Evolutionary conservation across 83 land plant species (phyloP).

Genomic region (Picea abies): DNA sequence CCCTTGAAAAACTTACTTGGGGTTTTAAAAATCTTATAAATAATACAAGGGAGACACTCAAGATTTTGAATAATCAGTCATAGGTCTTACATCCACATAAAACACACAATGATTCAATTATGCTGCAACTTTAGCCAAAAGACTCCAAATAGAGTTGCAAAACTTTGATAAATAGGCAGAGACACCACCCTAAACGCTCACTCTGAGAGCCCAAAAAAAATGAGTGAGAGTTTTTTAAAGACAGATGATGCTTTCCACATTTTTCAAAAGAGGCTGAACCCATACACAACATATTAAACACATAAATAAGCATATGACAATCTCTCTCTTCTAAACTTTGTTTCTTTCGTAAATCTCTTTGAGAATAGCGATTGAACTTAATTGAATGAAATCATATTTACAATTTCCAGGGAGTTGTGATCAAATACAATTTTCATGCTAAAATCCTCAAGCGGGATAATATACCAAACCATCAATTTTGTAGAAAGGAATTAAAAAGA

Average conservation of each 20-base stretch:
- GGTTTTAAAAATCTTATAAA: background rate
- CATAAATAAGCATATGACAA: too few relatives aligned
- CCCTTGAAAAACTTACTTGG: background rate
- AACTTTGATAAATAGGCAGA: background rate
- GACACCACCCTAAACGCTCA: background rate
- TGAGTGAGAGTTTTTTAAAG: background rate
- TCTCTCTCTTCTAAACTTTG: too few relatives aligned
- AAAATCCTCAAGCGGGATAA: background rate
- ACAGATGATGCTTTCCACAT: background rate
- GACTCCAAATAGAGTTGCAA: background rate
- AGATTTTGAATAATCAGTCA: background rate
- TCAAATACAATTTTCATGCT: background rate
- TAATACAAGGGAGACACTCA: background rate
- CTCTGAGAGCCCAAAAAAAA: background rate
- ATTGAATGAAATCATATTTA: background rate
- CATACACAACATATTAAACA: background rate
- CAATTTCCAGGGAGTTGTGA: background rate
- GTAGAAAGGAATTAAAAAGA: background rate
- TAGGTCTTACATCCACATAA: background rate
- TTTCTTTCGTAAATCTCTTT: background rate
- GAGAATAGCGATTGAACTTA: background rate
- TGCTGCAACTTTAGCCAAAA: background rate
- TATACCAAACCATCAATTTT: background rate
- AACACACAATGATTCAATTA: background rate
- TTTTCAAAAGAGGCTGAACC: slow-evolving; percentile 3